Evolutionary conservation across 176 grass and related monocot genomes (phyloP), one percentile per base, ranked within the genome.

Genomic region (Triticum timopheevii): DNA sequence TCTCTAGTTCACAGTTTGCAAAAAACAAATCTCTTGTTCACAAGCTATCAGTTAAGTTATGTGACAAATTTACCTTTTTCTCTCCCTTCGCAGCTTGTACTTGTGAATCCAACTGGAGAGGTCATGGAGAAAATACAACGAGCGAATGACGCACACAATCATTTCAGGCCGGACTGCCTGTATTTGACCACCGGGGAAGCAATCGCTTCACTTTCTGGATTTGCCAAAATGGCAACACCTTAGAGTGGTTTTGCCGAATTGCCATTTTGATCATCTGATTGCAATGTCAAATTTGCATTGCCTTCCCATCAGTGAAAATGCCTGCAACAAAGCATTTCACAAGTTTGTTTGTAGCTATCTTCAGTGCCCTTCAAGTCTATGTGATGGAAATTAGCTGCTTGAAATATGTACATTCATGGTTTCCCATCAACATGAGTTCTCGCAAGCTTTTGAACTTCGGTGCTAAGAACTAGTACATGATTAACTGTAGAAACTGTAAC

Each of bases 61-160:
- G 23, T 24, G 11, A 10, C 30, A 78, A 19, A 71, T 3, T 78
- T 77, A 83, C 33, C 8, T 30, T 65, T 35, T 58, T 65, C 20
- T 49, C 30, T 52, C 12, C 22, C 39, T 66, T 47, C 62, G 28
- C 79, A 98, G 96, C 93, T 98, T 74, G 54, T 94, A 22, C 88
- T 96, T 76, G 88, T 98, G 44, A 98, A 98, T 78, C 96, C 96
- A 72, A 84, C 88, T 42, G 96, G 90, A 91, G 96, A 98, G 77
- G 93, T 96, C 28, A 98, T 98, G 90, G 96, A 98, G 79, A 98
- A 98, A 69, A 90, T 98, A 84, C 92, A 98, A n/a, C 84, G 96
- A 76, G 90, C 86, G 19, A 98, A 98, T 2, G 50, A 82, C 31
- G 78, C 88, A 71, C 82, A 94, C 13, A 80, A 86, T 23, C 83